phyloP scores from a whole-genome alignment of 179 eudicot species.

The Silene vulgaris region DNA sequence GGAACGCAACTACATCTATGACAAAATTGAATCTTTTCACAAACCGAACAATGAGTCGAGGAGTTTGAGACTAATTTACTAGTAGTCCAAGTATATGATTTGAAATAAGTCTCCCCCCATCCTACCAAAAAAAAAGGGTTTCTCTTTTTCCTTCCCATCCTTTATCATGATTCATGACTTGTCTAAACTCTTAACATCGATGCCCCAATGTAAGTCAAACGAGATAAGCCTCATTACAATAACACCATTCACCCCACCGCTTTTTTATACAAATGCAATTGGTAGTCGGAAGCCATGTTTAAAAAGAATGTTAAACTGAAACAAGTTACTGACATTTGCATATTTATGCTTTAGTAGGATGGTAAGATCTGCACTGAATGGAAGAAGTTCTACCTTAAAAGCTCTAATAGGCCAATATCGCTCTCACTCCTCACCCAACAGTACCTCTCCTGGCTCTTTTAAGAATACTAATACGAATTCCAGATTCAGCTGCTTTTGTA shows the following conservation, averaged over 20 bases:
- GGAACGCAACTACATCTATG: background rate
- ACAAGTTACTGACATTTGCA: too few species aligned
- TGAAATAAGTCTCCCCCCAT: background rate
- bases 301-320: too few species aligned
- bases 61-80: background rate
- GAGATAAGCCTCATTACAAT: background rate
- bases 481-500: background rate
- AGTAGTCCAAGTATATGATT: background rate
- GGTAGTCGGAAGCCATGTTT: too few species aligned
- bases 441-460: background rate
- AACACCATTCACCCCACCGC: background rate
- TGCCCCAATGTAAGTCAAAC: background rate
- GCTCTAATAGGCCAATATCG: background rate
- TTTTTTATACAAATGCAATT: too few species aligned
- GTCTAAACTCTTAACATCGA: background rate
- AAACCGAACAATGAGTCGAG: too few species aligned
- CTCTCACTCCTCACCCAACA: background rate
- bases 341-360: too few species aligned
- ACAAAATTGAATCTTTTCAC: background rate
- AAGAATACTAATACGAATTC: background rate
- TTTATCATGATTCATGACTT: background rate
- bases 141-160: background rate
- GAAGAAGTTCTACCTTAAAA: background rate
- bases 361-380: too few species aligned
- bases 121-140: background rate